phyloP scores from a whole-genome alignment of 768 basidiomycete species.

The Psilocybe azurescens region DNA sequence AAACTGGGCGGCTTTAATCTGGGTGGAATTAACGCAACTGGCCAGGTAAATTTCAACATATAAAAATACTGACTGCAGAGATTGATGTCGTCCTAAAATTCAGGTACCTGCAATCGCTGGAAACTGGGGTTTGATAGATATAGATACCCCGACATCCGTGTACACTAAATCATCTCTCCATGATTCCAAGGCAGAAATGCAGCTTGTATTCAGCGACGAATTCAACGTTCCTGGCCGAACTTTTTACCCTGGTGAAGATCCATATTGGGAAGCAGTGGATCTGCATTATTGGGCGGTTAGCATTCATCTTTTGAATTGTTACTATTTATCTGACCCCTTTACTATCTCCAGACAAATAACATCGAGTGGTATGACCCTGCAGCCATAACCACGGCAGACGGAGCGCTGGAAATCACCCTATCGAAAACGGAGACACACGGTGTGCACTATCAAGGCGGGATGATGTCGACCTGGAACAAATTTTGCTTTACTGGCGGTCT shows the following conservation, averaged over 20 bases:
- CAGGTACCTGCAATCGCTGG: slow-evolving; percentile 65
- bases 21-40: slow-evolving; percentile 78
- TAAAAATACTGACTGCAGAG: not conserved
- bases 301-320: slow-evolving; percentile 5
- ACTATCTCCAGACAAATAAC: slow-evolving; percentile 58
- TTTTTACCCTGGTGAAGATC: slow-evolving; percentile 89
- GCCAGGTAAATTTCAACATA: slow-evolving; percentile 54
- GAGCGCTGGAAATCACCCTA: slow-evolving; percentile 79
- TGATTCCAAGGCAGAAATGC: slow-evolving; percentile 57
- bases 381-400: slow-evolving; percentile 74
- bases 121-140: slow-evolving; percentile 77
- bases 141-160: slow-evolving; percentile 70
- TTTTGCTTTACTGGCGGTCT: slow-evolving; percentile 94
- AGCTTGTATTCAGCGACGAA: slow-evolving; percentile 89
- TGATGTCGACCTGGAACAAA: slow-evolving; percentile 84
- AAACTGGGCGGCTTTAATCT: slow-evolving; percentile 70
- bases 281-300: slow-evolving; percentile 78
- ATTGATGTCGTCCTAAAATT: not conserved
- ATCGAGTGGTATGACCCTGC: slow-evolving; percentile 91
- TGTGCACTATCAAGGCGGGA: slow-evolving; percentile 73
- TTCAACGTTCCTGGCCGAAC: slow-evolving; percentile 81
- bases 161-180: slow-evolving; percentile 57
- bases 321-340: slow-evolving; percentile 1
- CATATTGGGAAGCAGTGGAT: slow-evolving; percentile 87
- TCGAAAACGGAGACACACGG: slow-evolving; percentile 68